Percentiles rank a stretch among this genome's conserved stretches.
Evolutionary conservation across 257 asterid genomes (phyloP).

Genomic region (Verbascum thapsus): DNA sequence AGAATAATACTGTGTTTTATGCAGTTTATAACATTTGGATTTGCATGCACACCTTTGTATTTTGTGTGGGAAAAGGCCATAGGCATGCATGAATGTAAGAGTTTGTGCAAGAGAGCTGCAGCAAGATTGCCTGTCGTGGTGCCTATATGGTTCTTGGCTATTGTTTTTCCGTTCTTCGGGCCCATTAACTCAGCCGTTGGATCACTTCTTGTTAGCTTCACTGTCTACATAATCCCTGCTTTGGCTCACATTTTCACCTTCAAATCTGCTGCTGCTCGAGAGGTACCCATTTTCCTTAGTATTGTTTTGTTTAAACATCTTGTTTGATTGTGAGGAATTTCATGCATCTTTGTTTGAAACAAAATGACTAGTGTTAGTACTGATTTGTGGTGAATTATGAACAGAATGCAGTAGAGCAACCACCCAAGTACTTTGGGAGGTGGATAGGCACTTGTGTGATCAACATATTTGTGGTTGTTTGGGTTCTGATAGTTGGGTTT

Average conservation of each 20-base stretch:
- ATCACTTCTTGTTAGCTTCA: conserved; percentile 88
- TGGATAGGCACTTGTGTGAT: conserved; percentile 82
- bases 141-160: conserved; percentile 95
- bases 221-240: conserved; percentile 89
- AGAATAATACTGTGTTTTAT: too few relatives aligned
- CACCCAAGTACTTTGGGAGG: conserved; percentile 72
- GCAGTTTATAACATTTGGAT: conserved; percentile 97
- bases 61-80: conserved; percentile 96
- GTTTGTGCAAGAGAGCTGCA: conserved; percentile 83
- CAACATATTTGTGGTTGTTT: conserved; percentile 74
- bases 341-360: background rate
- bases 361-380: background rate
- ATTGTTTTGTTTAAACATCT: background rate
- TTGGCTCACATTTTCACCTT: conserved; percentile 84
- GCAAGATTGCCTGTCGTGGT: conserved; percentile 84
- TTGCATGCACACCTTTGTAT: conserved; percentile 91
- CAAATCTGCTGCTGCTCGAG: conserved; percentile 74
- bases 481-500: conserved; percentile 88
- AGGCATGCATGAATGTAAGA: conserved; percentile 90
- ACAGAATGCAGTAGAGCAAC: conserved; percentile 96
- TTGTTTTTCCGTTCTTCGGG: conserved; percentile 90
- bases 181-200: conserved; percentile 95
- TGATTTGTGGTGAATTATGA: background rate
- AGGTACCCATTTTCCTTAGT: conserved; percentile 46
- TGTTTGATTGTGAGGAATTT: background rate